Conservation (phyloP, 1,284 basidiomycete genomes). For the Sphaerobolus stellatus region DNA sequence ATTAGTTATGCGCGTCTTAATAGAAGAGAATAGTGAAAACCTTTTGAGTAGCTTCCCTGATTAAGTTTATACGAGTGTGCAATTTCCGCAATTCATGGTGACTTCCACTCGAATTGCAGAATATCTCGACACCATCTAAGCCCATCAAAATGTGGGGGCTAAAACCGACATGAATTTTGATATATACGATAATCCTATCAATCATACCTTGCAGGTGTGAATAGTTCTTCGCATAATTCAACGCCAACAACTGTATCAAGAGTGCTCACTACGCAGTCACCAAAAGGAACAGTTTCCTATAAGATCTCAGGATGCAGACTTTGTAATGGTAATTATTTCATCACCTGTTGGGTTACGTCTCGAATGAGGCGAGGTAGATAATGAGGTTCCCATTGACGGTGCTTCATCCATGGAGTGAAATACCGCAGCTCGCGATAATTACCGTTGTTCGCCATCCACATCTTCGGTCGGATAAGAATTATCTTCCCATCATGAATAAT, state of each 20-base stretch:
- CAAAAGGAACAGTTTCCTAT: constrained; percentile 87
- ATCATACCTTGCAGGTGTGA: constrained; percentile 88
- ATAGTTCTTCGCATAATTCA: constrained; percentile 96
- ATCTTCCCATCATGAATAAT: constrained; percentile 87
- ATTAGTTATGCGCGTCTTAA: constrained; percentile 2
- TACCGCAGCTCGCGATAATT: constrained; percentile 97
- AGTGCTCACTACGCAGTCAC: constrained; percentile 91
- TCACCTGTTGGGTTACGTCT: constrained; percentile 84
- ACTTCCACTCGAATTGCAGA: constrained; percentile 96
- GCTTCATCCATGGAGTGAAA: constrained; percentile 95
- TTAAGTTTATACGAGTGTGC: constrained; percentile 87
- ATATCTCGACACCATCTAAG: constrained; percentile 96
- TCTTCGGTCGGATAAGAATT: constrained; percentile 93
- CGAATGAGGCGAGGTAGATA: constrained; percentile 86
- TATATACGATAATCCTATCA: neutral
- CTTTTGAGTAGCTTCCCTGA: constrained; percentile 96
- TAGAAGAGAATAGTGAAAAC: constrained; percentile 36
- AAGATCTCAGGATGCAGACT: neutral
- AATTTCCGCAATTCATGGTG: constrained; percentile 98
- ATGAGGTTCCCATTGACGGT: constrained; percentile 85
- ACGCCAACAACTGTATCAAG: constrained; percentile 95
- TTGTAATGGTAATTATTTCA: constrained; percentile 11
- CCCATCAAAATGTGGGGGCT: constrained; percentile 98
- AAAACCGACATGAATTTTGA: constrained; percentile 2
- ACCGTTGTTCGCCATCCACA: constrained; percentile 99